These are phyloP conservation scores for Williopsis jadinii DNA, from an alignment of 1,139 yeast genomes.

Conservation along the genomic window DNA sequence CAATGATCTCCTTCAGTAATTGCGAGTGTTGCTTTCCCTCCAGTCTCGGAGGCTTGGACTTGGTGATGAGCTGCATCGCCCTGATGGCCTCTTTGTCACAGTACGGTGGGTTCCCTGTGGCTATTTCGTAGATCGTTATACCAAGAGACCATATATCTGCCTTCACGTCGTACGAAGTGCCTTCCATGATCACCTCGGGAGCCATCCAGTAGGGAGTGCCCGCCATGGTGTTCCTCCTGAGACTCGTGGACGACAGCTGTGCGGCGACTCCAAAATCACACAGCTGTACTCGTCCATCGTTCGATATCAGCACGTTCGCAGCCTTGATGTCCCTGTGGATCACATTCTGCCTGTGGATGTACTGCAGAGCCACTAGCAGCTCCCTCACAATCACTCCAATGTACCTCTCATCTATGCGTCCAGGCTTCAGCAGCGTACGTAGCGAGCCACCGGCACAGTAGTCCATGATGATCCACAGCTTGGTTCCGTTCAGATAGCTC, in stretches of 20 bases:
- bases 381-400: conserved; percentile 81
- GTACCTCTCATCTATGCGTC: conserved; percentile 78
- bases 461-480: conserved; percentile 88
- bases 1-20: conserved; percentile 77
- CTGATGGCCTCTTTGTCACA: conserved; percentile 92
- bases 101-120: conserved; percentile 97
- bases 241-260: conserved; percentile 68
- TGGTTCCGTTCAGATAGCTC: conserved; percentile 76
- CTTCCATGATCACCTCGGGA: conserved; percentile 95
- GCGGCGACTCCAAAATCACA: conserved; percentile 99
- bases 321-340: conserved; percentile 96
- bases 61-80: conserved; percentile 91
- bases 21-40: conserved; percentile 85
- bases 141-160: conserved; percentile 96
- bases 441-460: conserved; percentile 96
- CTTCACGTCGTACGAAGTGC: conserved; percentile 74
- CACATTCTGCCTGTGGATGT: conserved; percentile 83
- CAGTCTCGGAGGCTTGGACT: conserved; percentile 87
- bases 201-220: conserved; percentile 99
- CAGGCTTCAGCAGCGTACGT: conserved; percentile 81
- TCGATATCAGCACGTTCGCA: conserved; percentile 84
- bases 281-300: conserved; percentile 82
- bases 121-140: conserved; percentile 86
- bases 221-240: conserved; percentile 89
- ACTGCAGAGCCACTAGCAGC: conserved; percentile 65